Conservation (phyloP, 139 green algal species). For the Zygnema circumcarinatum region DNA sequence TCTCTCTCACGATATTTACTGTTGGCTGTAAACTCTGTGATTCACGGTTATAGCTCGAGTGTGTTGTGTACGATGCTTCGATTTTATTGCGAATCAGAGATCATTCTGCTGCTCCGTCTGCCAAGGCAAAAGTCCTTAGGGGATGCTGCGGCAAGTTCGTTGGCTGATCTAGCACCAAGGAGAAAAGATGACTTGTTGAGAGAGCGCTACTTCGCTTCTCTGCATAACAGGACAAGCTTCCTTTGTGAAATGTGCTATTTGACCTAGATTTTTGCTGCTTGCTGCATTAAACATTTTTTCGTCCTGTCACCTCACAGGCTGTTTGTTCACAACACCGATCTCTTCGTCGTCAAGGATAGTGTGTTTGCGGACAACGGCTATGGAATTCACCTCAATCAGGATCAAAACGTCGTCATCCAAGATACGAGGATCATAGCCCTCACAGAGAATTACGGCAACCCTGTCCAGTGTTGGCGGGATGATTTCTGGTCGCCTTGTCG, state of each 20-base stretch:
- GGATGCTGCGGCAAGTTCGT: too few species aligned
- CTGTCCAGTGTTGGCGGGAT: neutral
- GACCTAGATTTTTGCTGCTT: neutral
- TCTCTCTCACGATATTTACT: too few species aligned
- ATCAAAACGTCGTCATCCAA: neutral
- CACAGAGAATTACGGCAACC: conserved; percentile 24
- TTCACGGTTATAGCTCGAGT: too few species aligned
- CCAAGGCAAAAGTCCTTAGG: too few species aligned
- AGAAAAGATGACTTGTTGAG: too few species aligned
- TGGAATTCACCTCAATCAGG: conserved; percentile 18
- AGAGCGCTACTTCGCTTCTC: too few species aligned
- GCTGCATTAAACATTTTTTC: neutral
- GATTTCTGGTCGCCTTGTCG: neutral
- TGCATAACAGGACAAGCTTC: too few species aligned
- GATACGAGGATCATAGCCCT: neutral
- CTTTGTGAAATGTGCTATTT: neutral
- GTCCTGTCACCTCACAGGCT: conserved; percentile 6
- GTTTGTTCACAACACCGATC: conserved; percentile 22
- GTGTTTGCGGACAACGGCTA: conserved; percentile 19
- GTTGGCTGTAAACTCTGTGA: too few species aligned
- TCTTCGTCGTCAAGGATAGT: neutral
- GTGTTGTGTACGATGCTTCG: too few species aligned
- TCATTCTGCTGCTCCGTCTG: too few species aligned
- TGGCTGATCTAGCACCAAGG: too few species aligned
- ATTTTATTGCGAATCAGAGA: too few species aligned